Evolutionary conservation across 441 rosid species (phyloP).

Genomic region (Flueggea neowawraea): DNA sequence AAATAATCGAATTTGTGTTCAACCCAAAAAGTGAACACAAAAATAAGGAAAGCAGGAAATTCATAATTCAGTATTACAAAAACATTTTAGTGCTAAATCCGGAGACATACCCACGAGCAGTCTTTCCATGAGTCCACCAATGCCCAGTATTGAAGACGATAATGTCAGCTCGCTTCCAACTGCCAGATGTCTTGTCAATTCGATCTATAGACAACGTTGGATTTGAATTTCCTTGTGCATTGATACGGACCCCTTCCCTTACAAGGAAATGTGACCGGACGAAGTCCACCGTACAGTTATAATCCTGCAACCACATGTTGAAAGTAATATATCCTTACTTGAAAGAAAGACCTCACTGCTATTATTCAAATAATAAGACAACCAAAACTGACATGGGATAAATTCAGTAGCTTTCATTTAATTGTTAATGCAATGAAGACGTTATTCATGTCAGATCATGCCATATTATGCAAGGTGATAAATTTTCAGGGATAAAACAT

Average conservation of each 20-base stretch:
- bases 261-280: slow-evolving; percentile 97
- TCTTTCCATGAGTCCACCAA: slow-evolving; percentile 98
- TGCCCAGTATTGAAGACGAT: slow-evolving; percentile 92
- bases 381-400: too few relatives aligned
- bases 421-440: too few relatives aligned
- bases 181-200: slow-evolving; percentile 64
- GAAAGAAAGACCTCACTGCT: too few relatives aligned
- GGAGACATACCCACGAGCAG: slow-evolving; percentile 74
- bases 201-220: slow-evolving; percentile 78
- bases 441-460: too few relatives aligned
- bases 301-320: slow-evolving; percentile 47
- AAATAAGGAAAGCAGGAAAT: too few relatives aligned
- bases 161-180: slow-evolving; percentile 82
- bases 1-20: too few relatives aligned
- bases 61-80: too few relatives aligned
- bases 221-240: slow-evolving; percentile 70
- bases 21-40: too few relatives aligned
- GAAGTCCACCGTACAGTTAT: slow-evolving; percentile 73
- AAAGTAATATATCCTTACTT: slow-evolving; percentile 3
- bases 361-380: too few relatives aligned
- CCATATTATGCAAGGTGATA: too few relatives aligned
- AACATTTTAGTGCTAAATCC: not conserved
- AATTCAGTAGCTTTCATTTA: too few relatives aligned
- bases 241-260: slow-evolving; percentile 71
- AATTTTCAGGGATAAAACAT: too few relatives aligned